These are phyloP conservation scores for Micromonas pusilla DNA, from an alignment of 139 green algal species.

Conservation along the genomic window DNA sequence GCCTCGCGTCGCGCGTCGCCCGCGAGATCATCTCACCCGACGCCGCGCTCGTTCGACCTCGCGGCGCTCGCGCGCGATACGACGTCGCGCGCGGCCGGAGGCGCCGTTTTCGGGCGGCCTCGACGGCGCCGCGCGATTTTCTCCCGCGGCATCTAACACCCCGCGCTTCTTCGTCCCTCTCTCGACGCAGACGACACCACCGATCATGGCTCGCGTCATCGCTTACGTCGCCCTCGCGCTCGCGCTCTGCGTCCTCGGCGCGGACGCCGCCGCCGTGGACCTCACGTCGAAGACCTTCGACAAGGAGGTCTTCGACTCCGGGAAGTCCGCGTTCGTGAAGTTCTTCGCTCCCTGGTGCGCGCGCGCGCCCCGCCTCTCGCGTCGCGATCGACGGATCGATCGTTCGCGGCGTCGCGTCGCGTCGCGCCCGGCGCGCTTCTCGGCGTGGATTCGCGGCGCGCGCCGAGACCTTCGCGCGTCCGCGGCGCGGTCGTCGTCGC, in stretches of 20 bases:
- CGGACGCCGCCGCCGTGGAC: slow-evolving; percentile 21
- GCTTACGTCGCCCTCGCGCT: not conserved
- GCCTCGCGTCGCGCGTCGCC: too few species aligned
- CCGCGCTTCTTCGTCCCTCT: too few species aligned
- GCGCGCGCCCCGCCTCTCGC: not conserved
- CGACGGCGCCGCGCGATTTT: too few species aligned
- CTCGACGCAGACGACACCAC: too few species aligned
- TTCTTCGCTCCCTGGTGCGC: slow-evolving; percentile 29
- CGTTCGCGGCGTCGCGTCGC: not conserved
- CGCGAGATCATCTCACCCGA: too few species aligned
- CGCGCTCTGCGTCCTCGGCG: not conserved
- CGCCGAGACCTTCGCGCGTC: not conserved
- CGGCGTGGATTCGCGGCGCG: too few species aligned
- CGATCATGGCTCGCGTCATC: too few species aligned
- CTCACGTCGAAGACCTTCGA: slow-evolving; percentile 20
- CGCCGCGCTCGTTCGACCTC: not conserved
- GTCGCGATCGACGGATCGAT: not conserved
- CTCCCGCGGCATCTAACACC: too few species aligned
- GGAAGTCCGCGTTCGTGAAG: slow-evolving; percentile 28
- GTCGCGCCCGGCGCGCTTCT: too few species aligned
- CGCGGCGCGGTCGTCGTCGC: not conserved
- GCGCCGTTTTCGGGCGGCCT: too few species aligned
- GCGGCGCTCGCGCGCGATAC: not conserved
- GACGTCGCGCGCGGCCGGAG: too few species aligned
- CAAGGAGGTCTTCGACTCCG: slow-evolving; percentile 5